phyloP scores from a whole-genome alignment of 805 yeast genomes.

The Candida maltosa region DNA sequence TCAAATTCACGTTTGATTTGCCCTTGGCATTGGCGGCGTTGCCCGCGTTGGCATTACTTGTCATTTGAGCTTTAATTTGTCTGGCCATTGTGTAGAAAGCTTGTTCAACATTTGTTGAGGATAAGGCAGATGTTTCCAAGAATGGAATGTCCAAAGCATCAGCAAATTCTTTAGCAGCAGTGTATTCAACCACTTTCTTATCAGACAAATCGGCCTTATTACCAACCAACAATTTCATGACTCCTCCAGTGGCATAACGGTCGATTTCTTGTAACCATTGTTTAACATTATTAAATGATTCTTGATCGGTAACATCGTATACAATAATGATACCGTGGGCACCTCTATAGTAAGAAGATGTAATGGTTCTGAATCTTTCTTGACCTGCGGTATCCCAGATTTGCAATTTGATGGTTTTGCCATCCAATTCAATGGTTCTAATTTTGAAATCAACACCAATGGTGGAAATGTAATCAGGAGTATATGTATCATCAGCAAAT shows the following conservation, averaged over 20 bases:
- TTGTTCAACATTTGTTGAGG: conserved; percentile 95
- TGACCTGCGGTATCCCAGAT: conserved; percentile 99
- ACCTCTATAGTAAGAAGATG: conserved; percentile 96
- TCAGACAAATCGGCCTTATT: conserved; percentile 93
- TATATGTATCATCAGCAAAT: conserved; percentile 96
- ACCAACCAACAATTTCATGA: conserved; percentile 91
- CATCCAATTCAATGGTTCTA: conserved; percentile 89
- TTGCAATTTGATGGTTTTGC: conserved; percentile 94
- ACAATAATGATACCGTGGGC: conserved; percentile 98
- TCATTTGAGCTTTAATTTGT: conserved; percentile 95
- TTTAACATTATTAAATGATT: conserved; percentile 91
- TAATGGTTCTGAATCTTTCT: conserved; percentile 96
- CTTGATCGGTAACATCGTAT: conserved; percentile 97
- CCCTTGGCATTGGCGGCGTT: conserved; percentile 44
- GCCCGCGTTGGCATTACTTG: conserved; percentile 41
- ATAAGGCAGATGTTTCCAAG: conserved; percentile 93
- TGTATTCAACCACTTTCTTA: conserved; percentile 92
- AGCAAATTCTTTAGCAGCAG: conserved; percentile 96
- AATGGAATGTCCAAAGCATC: conserved; percentile 92
- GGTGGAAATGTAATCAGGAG: conserved; percentile 94
- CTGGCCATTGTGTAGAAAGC: conserved; percentile 98
- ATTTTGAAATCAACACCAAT: conserved; percentile 96
- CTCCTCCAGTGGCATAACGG: conserved; percentile 97
- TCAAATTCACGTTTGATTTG: conserved; percentile 67
- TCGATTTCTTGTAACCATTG: conserved; percentile 99